A percentile compares a stretch with the other conserved stretches of the same genome.
phyloP scores from a whole-genome alignment of 2,329 filamentous ascomycete genomes.

The Fusarium solani-melongenae region DNA sequence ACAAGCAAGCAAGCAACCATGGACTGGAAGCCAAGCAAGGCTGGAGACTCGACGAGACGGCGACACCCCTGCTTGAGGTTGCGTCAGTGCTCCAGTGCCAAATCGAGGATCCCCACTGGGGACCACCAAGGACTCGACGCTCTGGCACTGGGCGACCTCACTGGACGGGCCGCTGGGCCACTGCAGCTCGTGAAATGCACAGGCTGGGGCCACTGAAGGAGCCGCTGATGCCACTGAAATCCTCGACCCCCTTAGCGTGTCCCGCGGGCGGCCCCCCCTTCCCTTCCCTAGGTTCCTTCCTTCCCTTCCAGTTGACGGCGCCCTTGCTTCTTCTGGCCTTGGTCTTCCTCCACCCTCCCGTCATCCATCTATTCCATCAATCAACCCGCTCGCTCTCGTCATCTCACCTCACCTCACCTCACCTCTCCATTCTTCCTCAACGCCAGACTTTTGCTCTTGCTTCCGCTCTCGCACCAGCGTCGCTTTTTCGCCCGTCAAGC shows the following conservation, averaged over 20 bases:
- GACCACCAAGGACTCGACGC: slow-evolving; percentile 16
- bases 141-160: slow-evolving; percentile 25
- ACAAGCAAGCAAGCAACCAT: slow-evolving; percentile 2
- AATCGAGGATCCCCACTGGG: slow-evolving; percentile 28
- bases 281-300: slow-evolving; percentile 10
- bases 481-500: not conserved
- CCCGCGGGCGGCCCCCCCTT: slow-evolving; percentile 11
- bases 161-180: slow-evolving; percentile 25
- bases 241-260: slow-evolving; percentile 32
- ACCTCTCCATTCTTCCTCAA: slow-evolving; percentile 16
- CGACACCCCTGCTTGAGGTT: slow-evolving; percentile 18
- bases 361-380: slow-evolving; percentile 36
- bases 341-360: slow-evolving; percentile 37
- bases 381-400: slow-evolving; percentile 17
- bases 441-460: slow-evolving; percentile 8
- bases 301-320: slow-evolving; percentile 12
- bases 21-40: not conserved
- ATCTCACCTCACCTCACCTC: slow-evolving; percentile 31
- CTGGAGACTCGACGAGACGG: slow-evolving; percentile 11
- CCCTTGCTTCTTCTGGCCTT: slow-evolving; percentile 33
- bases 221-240: slow-evolving; percentile 26
- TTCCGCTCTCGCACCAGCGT: not conserved
- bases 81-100: slow-evolving; percentile 33
- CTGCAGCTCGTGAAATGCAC: slow-evolving; percentile 38
- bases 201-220: slow-evolving; percentile 31